These are phyloP conservation scores for Litsea cubeba DNA, from an alignment of 164 flowering plant species.

Conservation along the genomic window DNA sequence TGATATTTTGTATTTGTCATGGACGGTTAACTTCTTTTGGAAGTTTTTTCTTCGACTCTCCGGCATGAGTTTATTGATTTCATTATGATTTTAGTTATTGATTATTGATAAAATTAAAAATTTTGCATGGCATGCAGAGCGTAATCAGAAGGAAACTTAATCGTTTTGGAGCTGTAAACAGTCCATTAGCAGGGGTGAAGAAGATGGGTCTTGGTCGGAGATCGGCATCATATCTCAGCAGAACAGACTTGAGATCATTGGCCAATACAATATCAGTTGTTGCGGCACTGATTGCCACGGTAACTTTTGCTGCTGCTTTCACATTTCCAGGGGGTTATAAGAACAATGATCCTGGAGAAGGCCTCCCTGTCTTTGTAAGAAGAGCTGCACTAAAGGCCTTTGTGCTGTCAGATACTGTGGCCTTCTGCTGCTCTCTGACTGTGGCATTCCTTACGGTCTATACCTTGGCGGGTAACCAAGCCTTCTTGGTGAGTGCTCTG, in stretches of 20 bases:
- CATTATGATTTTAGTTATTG: no score
- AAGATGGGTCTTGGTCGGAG: background rate
- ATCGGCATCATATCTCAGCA: background rate
- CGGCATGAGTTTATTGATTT: no score
- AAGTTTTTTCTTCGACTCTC: no score
- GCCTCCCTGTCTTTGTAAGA: background rate
- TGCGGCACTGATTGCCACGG: background rate
- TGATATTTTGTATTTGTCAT: no score
- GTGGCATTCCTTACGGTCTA: background rate
- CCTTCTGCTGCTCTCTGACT: background rate
- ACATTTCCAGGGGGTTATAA: background rate
- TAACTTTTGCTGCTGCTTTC: background rate
- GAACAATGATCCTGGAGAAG: background rate
- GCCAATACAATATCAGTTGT: background rate
- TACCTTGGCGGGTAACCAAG: background rate
- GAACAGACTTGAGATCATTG: background rate
- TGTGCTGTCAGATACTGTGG: background rate
- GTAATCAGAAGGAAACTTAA: fast-evolving
- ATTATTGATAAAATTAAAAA: no score
- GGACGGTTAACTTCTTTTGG: no score
- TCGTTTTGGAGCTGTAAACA: background rate
- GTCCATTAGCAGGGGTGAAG: background rate
- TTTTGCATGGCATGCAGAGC: no score
- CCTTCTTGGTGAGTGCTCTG: background rate
- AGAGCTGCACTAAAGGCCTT: background rate